phyloP scores from a whole-genome alignment of 495 filamentous ascomycete species.

The Aspergillus nidulans region DNA sequence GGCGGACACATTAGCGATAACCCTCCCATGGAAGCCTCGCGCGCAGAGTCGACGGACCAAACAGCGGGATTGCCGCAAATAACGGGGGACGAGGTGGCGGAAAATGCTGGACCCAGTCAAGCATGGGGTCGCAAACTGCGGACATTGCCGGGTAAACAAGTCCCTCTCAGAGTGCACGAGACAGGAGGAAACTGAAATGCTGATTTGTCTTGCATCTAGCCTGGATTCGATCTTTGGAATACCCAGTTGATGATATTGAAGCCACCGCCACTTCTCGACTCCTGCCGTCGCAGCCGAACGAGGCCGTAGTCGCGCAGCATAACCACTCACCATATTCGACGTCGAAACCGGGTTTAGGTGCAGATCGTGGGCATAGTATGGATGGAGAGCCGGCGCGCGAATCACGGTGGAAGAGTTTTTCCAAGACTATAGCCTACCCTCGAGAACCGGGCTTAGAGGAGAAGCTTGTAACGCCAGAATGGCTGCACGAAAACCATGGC shows the following conservation, averaged over 20 bases:
- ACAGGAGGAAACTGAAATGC: not conserved
- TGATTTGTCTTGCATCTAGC: conserved; percentile 22
- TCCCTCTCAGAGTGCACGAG: not conserved
- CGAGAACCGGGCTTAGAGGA: conserved; percentile 43
- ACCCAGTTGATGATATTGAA: conserved; percentile 26
- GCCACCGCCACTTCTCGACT: conserved; percentile 29
- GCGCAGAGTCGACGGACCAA: conserved; percentile 19
- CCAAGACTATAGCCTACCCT: conserved; percentile 51
- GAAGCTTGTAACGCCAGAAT: conserved; percentile 50
- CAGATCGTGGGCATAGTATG: conserved; percentile 12
- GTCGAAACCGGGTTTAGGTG: conserved; percentile 20
- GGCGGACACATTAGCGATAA: conserved; percentile 22
- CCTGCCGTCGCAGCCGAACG: conserved; percentile 44
- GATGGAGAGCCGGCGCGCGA: conserved; percentile 29
- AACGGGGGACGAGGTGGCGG: conserved; percentile 16
- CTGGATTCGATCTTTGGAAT: conserved; percentile 38
- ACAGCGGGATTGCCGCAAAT: conserved; percentile 19
- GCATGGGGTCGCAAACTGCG: conserved; percentile 16
- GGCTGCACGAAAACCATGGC: conserved; percentile 53
- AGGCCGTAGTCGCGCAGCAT: conserved; percentile 55
- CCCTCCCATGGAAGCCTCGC: conserved; percentile 16
- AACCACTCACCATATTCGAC: conserved; percentile 49
- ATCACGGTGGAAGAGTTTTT: conserved; percentile 60
- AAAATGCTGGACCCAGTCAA: conserved; percentile 13
- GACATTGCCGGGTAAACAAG: conserved; percentile 31